Conservation (phyloP, 306 rosid genomes). For the Quercus berberidifolia region DNA sequence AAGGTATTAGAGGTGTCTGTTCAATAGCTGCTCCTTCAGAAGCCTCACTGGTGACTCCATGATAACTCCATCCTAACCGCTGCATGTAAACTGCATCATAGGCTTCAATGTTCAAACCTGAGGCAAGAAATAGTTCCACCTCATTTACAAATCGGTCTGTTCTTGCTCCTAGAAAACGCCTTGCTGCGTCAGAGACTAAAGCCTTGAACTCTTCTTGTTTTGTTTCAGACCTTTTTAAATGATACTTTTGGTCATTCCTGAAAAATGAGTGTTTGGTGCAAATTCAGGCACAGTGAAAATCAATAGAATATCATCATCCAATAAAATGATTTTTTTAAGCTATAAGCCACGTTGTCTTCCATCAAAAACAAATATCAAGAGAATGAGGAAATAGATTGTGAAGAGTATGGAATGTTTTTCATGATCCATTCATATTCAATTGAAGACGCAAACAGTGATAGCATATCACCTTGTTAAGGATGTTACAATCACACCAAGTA, state of each 20-base stretch:
- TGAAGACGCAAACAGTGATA: conserved; percentile 10
- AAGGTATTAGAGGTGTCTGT: conserved; percentile 51
- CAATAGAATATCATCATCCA: background rate
- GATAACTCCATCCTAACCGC: conserved; percentile 72
- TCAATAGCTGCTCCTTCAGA: conserved; percentile 32
- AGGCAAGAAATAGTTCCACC: conserved; percentile 82
- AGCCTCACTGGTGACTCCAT: conserved; percentile 37
- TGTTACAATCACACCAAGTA: conserved; percentile 50
- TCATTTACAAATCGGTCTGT: conserved; percentile 62
- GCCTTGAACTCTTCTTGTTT: conserved; percentile 52
- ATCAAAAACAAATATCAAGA: background rate
- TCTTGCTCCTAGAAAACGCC: conserved; percentile 63
- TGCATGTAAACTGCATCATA: conserved; percentile 79
- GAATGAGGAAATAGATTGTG: background rate
- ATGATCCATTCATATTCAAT: conserved; percentile 8
- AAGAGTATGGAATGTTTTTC: background rate
- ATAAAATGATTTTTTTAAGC: background rate
- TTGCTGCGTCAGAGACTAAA: conserved; percentile 56
- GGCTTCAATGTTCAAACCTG: conserved; percentile 82
- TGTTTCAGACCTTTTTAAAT: conserved; percentile 32
- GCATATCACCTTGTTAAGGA: conserved; percentile 39
- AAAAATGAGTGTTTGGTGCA: background rate
- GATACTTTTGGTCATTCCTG: conserved; percentile 43
- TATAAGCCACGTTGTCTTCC: background rate
- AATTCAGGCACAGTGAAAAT: background rate